Conservation (phyloP, 1,139 yeast genomes). For the Yamadazyma membranifaciens region DNA sequence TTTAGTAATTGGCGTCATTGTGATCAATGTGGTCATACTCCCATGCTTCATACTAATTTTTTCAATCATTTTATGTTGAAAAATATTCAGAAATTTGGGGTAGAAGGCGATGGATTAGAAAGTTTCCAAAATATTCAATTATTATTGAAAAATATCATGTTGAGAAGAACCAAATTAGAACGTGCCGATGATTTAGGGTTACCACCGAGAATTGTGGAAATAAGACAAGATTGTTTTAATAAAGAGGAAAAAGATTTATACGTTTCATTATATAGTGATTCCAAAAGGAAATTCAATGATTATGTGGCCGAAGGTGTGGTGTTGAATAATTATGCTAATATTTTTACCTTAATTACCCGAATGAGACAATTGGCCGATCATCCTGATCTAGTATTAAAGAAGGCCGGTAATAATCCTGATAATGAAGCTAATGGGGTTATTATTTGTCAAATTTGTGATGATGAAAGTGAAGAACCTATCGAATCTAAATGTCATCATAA, state of each 20-base stretch:
- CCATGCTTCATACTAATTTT: conserved; percentile 92
- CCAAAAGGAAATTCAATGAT: conserved; percentile 78
- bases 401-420: conserved; percentile 44
- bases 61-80: conserved; percentile 94
- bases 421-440: conserved; percentile 55
- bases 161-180: conserved; percentile 91
- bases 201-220: conserved; percentile 91
- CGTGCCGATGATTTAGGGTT: conserved; percentile 96
- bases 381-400: conserved; percentile 87
- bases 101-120: conserved; percentile 73
- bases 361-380: conserved; percentile 99
- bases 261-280: conserved; percentile 81
- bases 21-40: conserved; percentile 82
- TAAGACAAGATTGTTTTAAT: conserved; percentile 81
- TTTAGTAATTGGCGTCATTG: conserved; percentile 83
- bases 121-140: conserved; percentile 77
- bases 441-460: conserved; percentile 92
- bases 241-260: conserved; percentile 94
- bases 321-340: conserved; percentile 91
- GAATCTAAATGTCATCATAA: conserved; percentile 91
- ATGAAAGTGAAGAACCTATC: conserved; percentile 96
- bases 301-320: conserved; percentile 96
- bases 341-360: conserved; percentile 90
- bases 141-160: conserved; percentile 75
- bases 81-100: conserved; percentile 83